phyloP scores from a whole-genome alignment of 1,139 yeast species.

The Hansenula sp. region DNA sequence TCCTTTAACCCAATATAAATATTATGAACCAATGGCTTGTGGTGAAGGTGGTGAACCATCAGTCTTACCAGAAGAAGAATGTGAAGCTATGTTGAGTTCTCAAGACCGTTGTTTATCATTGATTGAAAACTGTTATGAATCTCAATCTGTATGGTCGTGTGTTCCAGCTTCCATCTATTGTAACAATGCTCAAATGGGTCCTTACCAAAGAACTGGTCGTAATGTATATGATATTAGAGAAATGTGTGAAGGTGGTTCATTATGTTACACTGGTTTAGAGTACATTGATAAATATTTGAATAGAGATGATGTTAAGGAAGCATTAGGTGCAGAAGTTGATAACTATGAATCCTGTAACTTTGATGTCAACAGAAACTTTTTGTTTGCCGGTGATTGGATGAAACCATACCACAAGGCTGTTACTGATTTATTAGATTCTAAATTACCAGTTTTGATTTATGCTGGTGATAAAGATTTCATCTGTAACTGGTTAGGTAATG shows the following conservation, averaged over 20 bases:
- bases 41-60: conserved; percentile 88
- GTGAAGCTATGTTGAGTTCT: conserved; percentile 68
- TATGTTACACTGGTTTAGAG: conserved; percentile 74
- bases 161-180: conserved; percentile 93
- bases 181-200: conserved; percentile 81
- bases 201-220: conserved; percentile 86
- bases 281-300: conserved; percentile 69
- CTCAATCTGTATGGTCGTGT: conserved; percentile 82
- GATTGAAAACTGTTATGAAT: conserved; percentile 75
- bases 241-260: conserved; percentile 71
- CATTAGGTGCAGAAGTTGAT: conserved; percentile 91
- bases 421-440: conserved; percentile 49
- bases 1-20: conserved; percentile 82
- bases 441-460: conserved; percentile 67
- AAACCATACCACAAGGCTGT: conserved; percentile 72
- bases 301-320: conserved; percentile 64
- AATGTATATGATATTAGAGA: conserved; percentile 92
- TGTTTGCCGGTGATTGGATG: conserved; percentile 91
- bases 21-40: conserved; percentile 97
- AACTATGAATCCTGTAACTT: conserved; percentile 80
- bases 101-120: conserved; percentile 80
- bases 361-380: conserved; percentile 77
- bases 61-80: conserved; percentile 71
- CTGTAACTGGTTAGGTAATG: conserved; percentile 85
- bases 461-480: conserved; percentile 88